Evolutionary conservation across 768 basidiomycete species (phyloP).

Genomic region (Lyophyllum semitale): DNA sequence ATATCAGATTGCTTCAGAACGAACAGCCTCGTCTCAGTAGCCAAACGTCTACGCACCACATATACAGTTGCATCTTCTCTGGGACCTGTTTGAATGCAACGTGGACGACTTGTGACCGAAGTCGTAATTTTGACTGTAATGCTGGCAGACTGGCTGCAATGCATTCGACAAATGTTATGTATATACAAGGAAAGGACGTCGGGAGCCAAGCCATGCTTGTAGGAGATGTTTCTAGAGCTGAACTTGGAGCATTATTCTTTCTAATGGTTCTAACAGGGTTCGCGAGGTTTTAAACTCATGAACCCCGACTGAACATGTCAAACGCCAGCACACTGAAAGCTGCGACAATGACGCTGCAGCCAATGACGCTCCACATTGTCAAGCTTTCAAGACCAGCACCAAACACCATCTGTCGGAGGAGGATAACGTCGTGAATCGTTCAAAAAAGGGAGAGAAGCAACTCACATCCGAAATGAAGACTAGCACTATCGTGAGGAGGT

Average conservation of each 20-base stretch:
- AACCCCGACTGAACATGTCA: conserved; percentile 55
- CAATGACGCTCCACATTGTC: conserved; percentile 72
- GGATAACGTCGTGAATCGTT: not conserved
- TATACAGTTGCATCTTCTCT: not conserved
- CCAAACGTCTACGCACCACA: too few species aligned
- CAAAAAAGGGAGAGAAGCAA: conserved; percentile 5
- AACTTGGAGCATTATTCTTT: not conserved
- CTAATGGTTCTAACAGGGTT: not conserved
- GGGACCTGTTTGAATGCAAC: not conserved
- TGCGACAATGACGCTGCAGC: conserved; percentile 75
- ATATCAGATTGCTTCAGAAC: too few species aligned
- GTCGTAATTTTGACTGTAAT: not conserved
- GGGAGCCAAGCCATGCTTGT: not conserved
- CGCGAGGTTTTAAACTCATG: conserved; percentile 10
- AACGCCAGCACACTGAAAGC: conserved; percentile 83
- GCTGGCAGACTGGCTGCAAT: too few species aligned
- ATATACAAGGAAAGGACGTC: not conserved
- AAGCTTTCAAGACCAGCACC: conserved; percentile 62
- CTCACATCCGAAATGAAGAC: conserved; percentile 77
- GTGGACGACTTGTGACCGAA: not conserved
- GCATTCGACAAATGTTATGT: not conserved
- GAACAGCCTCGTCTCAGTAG: too few species aligned
- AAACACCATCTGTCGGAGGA: conserved; percentile 46
- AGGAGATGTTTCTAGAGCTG: not conserved
- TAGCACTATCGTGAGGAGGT: conserved; percentile 91